Conservation (phyloP, 2,329 filamentous ascomycete genomes). For the Aspergillus sp. region DNA sequence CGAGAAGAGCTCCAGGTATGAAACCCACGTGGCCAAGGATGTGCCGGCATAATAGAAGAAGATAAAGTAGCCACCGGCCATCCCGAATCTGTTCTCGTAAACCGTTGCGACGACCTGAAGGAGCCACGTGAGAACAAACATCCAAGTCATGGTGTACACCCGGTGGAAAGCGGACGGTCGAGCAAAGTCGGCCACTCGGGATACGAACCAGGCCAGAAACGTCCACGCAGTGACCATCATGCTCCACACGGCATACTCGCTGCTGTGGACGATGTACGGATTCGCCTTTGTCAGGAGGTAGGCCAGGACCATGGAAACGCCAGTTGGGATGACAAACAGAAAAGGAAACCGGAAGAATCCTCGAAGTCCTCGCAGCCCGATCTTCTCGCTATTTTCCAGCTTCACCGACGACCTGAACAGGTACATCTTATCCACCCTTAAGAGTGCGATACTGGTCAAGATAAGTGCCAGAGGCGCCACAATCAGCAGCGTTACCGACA, state of each 20-base stretch:
- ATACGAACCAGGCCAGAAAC: constrained; percentile 71
- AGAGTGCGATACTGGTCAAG: constrained; percentile 58
- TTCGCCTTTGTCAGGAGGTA: constrained; percentile 75
- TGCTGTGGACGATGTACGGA: constrained; percentile 84
- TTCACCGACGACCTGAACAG: constrained; percentile 62
- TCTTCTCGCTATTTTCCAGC: constrained; percentile 50
- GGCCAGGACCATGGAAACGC: constrained; percentile 60
- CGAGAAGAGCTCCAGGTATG: constrained; percentile 70
- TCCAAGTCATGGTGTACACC: constrained; percentile 72
- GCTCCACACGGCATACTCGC: constrained; percentile 75
- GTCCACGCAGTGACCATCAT: constrained; percentile 80
- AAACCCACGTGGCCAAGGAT: constrained; percentile 65
- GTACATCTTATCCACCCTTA: constrained; percentile 73
- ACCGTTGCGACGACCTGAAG: constrained; percentile 64
- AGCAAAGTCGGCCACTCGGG: constrained; percentile 66
- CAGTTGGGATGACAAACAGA: constrained; percentile 58
- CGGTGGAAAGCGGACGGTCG: constrained; percentile 81
- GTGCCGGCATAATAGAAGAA: constrained; percentile 69
- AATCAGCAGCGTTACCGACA: constrained; percentile 74
- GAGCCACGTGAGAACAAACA: constrained; percentile 66
- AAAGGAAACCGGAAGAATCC: constrained; percentile 80
- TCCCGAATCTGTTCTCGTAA: constrained; percentile 61
- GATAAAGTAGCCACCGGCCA: constrained; percentile 70
- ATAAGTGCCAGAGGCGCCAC: constrained; percentile 66
- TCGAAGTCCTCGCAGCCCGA: constrained; percentile 63